Conservation (phyloP, 2,329 filamentous ascomycete species). For the Mycosphaerella sp. region DNA sequence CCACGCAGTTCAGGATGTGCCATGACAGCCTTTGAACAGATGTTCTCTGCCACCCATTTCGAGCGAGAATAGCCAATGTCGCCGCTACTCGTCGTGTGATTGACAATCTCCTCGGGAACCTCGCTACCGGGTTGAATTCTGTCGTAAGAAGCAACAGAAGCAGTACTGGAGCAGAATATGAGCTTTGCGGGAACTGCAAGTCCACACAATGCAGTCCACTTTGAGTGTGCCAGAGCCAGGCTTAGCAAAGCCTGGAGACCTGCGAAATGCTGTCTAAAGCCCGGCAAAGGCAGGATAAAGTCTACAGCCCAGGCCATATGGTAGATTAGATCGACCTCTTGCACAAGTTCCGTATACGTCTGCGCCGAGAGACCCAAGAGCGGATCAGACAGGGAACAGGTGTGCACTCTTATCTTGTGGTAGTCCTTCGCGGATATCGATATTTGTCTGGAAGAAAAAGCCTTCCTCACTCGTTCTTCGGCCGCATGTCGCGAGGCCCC, state of each 20-base stretch:
- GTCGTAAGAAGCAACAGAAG: slow-evolving; percentile 39
- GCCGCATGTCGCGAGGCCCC: slow-evolving; percentile 41
- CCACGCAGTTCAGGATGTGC: slow-evolving; percentile 27
- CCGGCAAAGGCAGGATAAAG: slow-evolving; percentile 52
- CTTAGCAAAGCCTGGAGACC: slow-evolving; percentile 46
- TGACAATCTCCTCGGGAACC: slow-evolving; percentile 41
- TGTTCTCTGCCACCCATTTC: slow-evolving; percentile 54
- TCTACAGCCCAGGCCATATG: slow-evolving; percentile 63
- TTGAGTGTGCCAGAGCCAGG: slow-evolving; percentile 35
- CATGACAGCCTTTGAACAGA: slow-evolving; percentile 42
- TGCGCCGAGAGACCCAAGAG: slow-evolving; percentile 45
- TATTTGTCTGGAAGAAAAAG: slow-evolving; percentile 38
- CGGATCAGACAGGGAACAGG: slow-evolving; percentile 44
- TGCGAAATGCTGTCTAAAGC: slow-evolving; percentile 49
- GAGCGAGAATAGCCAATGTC: slow-evolving; percentile 52
- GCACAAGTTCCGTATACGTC: slow-evolving; percentile 39
- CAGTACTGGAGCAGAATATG: slow-evolving; percentile 45
- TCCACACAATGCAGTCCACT: slow-evolving; percentile 10
- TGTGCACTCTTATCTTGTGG: slow-evolving; percentile 43
- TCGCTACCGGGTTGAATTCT: slow-evolving; percentile 33
- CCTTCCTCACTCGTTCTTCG: slow-evolving; percentile 41
- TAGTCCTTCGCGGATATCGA: slow-evolving; percentile 23
- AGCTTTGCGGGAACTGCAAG: slow-evolving; percentile 32
- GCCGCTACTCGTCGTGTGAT: slow-evolving; percentile 41
- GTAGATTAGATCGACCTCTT: slow-evolving; percentile 48